Conservation (phyloP, 108 stramenopile species). For the Nitzschia sp. region DNA sequence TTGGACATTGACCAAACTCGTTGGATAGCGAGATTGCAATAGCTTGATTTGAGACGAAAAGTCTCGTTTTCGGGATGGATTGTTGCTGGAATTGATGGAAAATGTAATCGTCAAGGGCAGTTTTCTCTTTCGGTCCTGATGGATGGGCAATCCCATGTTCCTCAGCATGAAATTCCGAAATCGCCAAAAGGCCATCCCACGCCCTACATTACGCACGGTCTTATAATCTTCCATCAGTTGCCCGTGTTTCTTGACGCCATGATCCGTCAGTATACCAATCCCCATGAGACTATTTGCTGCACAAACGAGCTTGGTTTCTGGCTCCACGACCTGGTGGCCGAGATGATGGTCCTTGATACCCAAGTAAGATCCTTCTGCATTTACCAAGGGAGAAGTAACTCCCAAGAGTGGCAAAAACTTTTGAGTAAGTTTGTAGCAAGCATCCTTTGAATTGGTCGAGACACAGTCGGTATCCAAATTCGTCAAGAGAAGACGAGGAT, state of each 20-base stretch:
- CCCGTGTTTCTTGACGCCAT: slow-evolving; percentile 44
- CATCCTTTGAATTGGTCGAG: background rate
- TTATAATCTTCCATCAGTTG: slow-evolving; percentile 34
- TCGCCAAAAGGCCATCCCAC: slow-evolving; percentile 30
- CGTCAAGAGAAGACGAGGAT: slow-evolving; percentile 2
- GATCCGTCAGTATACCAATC: slow-evolving; percentile 56
- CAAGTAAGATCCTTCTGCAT: background rate
- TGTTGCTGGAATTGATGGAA: slow-evolving; percentile 44
- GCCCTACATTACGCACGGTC: slow-evolving; percentile 27
- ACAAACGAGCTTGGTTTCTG: slow-evolving; percentile 22
- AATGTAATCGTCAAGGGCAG: slow-evolving; percentile 38
- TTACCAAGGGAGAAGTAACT: background rate
- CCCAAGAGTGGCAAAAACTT: slow-evolving; percentile 51
- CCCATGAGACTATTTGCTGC: slow-evolving; percentile 28
- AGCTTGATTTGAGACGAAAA: slow-evolving; percentile 31
- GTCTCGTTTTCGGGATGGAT: slow-evolving; percentile 26
- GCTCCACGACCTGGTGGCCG: background rate
- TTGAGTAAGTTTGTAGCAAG: slow-evolving; percentile 11
- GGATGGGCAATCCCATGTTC: slow-evolving; percentile 1
- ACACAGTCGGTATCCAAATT: slow-evolving; percentile 13
- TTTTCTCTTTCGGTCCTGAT: background rate
- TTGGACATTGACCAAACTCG: background rate
- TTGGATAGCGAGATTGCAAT: background rate
- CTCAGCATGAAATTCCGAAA: slow-evolving; percentile 41
- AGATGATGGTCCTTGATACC: background rate